Base-by-base conservation (phyloP, 345 rosid species). In the Syzygium oleosum region DNA sequence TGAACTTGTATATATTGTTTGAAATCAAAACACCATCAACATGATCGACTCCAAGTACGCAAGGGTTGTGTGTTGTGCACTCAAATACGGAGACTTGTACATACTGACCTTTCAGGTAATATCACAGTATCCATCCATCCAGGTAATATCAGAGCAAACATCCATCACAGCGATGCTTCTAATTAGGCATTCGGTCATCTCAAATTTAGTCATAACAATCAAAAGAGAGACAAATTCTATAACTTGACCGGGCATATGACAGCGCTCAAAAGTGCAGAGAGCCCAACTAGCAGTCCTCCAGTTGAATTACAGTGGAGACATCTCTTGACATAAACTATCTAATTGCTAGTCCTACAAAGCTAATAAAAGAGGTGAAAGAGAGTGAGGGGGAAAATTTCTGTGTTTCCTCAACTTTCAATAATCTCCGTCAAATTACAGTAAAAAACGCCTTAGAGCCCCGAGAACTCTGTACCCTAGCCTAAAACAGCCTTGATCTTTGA, bases 401-500 rank as follows among this genome's bases (percentile, higher is more conserved):
- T 73, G 49, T 38, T 73, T 73, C 49, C 83, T 73, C 83, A 10
- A 19, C 83, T 73, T 10, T 38, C 83, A 21, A 73, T 73, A 19
- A 73, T 21, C 83, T 73, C 83, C 1, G 25, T 38, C 83, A 73
- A 38, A 19, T 73, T 73, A 73, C 83, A 73, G 4, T 21, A 10
- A 73, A 73, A 73, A 73, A 73, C 49, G 27, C 46, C 46, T 73
- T 19, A 73, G 27, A 73, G 83, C 49, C 83, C 14, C 10, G 46
- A 73, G 43, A 38, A 73, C 4, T 38, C 83, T 38, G 49, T 38
- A 73, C 49, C 83, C 49, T 95, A 95, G 88, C 95, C 95, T 85
- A 98, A 94, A 92, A 93, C 84, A 90, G 89, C 93, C 91, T 94
- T 92, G 91, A 98, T 97, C 92, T 94, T 95, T 31, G 89, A 90